phyloP scores from a whole-genome alignment of 2,329 filamentous ascomycete genomes.

The Penicillium brevicompactum region DNA sequence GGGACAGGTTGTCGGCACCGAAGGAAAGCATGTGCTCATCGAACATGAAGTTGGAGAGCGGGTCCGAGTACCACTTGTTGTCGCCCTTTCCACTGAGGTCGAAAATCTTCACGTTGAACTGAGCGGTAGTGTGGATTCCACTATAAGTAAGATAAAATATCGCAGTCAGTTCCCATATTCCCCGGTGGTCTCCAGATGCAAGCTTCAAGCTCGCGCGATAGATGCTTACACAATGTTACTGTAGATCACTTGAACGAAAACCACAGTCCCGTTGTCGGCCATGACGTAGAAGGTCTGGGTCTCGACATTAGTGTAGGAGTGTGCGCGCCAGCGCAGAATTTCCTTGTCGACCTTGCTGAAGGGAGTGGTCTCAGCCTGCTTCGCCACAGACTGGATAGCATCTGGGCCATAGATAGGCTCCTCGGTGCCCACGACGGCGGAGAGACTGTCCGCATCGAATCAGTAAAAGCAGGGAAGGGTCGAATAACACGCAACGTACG shows the following conservation, averaged over 20 bases:
- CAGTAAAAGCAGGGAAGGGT: conserved; percentile 14
- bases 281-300: conserved; percentile 93
- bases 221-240: conserved; percentile 85
- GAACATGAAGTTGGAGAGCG: conserved; percentile 77
- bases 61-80: conserved; percentile 80
- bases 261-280: conserved; percentile 74
- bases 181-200: neutral
- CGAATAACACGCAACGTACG: conserved; percentile 58
- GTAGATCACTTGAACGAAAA: conserved; percentile 90
- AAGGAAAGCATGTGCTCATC: conserved; percentile 81
- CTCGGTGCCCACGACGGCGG: conserved; percentile 88
- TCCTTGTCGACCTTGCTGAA: conserved; percentile 78
- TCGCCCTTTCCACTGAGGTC: conserved; percentile 71
- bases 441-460: conserved; percentile 58
- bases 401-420: conserved; percentile 92
- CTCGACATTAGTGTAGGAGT: conserved; percentile 88
- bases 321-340: conserved; percentile 78
- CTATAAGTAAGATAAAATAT: conserved; percentile 49
- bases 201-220: neutral
- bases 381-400: conserved; percentile 81
- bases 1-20: conserved; percentile 79
- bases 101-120: conserved; percentile 95
- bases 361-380: conserved; percentile 74
- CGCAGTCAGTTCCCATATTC: conserved; percentile 7
- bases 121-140: conserved; percentile 83